A percentile compares a stretch with the other conserved stretches of the same genome.
Evolutionary conservation across 495 filamentous ascomycete genomes (phyloP).

Genomic region (Aspergillus asperescens): DNA sequence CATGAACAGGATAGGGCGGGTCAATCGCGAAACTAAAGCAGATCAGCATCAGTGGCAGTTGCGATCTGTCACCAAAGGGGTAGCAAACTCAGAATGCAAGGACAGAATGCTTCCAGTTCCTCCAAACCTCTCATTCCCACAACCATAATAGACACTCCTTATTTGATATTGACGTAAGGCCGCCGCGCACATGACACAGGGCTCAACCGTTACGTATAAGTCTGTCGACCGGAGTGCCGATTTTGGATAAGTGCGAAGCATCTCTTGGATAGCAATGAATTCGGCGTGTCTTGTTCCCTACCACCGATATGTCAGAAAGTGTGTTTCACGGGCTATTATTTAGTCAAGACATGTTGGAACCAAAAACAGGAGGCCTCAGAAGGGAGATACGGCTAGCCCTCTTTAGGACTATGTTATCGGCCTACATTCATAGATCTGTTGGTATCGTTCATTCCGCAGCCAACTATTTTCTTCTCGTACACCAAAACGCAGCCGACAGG

Average conservation of each 20-base stretch:
- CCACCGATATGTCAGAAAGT: conserved; percentile 2
- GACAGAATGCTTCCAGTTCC: conserved; percentile 88
- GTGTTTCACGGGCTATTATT: not conserved
- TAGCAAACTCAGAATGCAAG: conserved; percentile 66
- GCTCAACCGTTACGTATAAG: conserved; percentile 95
- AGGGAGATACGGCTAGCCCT: too few relatives aligned
- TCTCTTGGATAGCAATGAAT: conserved; percentile 71
- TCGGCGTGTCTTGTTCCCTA: conserved; percentile 93
- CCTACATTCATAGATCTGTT: conserved; percentile 74
- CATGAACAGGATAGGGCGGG: conserved; percentile 65
- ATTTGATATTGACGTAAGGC: conserved; percentile 78
- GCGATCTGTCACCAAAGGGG: not conserved
- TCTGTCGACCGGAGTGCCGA: conserved; percentile 63
- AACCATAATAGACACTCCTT: conserved; percentile 86
- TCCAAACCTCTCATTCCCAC: conserved; percentile 90
- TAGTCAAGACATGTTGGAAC: too few relatives aligned
- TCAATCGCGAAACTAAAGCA: conserved; percentile 53
- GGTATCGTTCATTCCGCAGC: conserved; percentile 89
- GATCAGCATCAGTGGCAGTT: conserved; percentile 10
- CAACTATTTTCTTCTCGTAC: conserved; percentile 65
- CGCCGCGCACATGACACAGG: conserved; percentile 98
- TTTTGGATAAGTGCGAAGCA: conserved; percentile 52
- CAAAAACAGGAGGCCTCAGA: not conserved
- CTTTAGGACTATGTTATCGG: not conserved
- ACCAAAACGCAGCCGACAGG: conserved; percentile 96